phyloP scores from a whole-genome alignment of 139 green algal genomes.

The Chlamydomonas applanata region DNA sequence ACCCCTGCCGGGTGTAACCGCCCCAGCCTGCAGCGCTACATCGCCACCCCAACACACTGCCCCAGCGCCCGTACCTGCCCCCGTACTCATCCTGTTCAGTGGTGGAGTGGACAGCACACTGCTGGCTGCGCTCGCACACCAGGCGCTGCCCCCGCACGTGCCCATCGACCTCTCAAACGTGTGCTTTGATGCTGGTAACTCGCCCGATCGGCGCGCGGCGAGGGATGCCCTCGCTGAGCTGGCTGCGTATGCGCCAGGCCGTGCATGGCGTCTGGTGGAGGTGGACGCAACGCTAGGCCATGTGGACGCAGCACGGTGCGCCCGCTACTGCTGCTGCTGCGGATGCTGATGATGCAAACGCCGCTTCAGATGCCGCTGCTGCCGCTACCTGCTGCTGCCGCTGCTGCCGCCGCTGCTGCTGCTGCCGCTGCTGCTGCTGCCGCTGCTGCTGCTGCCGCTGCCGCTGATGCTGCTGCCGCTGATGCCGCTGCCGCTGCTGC shows the following conservation, averaged over 20 bases:
- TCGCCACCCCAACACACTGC: no score
- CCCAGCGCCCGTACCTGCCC: slow-evolving; percentile 8
- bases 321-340: background rate
- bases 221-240: slow-evolving; percentile 67
- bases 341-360: background rate
- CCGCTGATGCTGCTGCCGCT: no score
- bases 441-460: no score
- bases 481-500: no score
- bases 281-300: slow-evolving; percentile 76
- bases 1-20: background rate
- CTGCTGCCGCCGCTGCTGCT: no score
- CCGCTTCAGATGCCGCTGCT: no score
- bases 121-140: slow-evolving; percentile 71
- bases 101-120: slow-evolving; percentile 88
- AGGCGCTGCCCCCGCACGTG: slow-evolving; percentile 41
- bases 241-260: slow-evolving; percentile 34
- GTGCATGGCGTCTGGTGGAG: slow-evolving; percentile 80
- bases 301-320: slow-evolving; percentile 52
- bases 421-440: no score
- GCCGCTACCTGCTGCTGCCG: no score
- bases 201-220: slow-evolving; percentile 76
- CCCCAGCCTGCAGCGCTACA: background rate
- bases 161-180: slow-evolving; percentile 83
- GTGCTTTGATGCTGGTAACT: slow-evolving; percentile 80
- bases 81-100: slow-evolving; percentile 85